Base-by-base conservation (phyloP, 768 basidiomycete genomes). In the Tricholoma saponaceum region DNA sequence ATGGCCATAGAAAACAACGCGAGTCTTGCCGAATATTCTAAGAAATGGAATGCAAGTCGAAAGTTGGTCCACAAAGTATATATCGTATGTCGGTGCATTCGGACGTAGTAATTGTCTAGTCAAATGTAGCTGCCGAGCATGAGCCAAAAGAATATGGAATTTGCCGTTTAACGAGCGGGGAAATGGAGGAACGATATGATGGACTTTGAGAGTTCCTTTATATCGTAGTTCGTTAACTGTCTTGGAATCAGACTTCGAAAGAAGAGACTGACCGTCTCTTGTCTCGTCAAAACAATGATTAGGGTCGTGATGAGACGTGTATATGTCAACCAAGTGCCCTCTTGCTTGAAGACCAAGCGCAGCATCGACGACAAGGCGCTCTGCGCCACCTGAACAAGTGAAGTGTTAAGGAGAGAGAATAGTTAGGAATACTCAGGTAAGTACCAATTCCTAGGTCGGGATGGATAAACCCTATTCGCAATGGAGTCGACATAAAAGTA, bases 1-100 rank as follows among this genome's bases (percentile, higher is more conserved):
- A 69, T 98, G 97, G 63, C 94, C 96, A 69, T 99, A 98, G 72
- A 98, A 98, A 18, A 98, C 87, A 28, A 96, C 90, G 2, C 92
- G 85, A n/a, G 83, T 91, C 20, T 77, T 77, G 2, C 78, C 82
- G 13, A 91, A 65, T 58, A 75, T 65, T 2, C 91, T 82, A 0
- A 99, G 77, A 57, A 97, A 76, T 0, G 96, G 96, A 23, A 98
- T 78, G 61, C 90, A 94, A 1, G 95, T 93, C 4, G 93, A 94
- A 18, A 98, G 84, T 69, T 98, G 97, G 74, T 98, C 96, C 4
- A 98, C 90, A 58, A 98, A 87, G 74, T 87, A 95, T 20, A 98
- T 84, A 67, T 98, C 95, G 65, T 89, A 85, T 30, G 73, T 65
- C 5, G 79, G 76, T 3, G 78, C 73, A 13, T 71, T 67, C 5